Evolutionary conservation across 2,329 filamentous ascomycete species (phyloP), one percentile per base, ranked within the genome.

Genomic region (Pleoardoris graminearum): DNA sequence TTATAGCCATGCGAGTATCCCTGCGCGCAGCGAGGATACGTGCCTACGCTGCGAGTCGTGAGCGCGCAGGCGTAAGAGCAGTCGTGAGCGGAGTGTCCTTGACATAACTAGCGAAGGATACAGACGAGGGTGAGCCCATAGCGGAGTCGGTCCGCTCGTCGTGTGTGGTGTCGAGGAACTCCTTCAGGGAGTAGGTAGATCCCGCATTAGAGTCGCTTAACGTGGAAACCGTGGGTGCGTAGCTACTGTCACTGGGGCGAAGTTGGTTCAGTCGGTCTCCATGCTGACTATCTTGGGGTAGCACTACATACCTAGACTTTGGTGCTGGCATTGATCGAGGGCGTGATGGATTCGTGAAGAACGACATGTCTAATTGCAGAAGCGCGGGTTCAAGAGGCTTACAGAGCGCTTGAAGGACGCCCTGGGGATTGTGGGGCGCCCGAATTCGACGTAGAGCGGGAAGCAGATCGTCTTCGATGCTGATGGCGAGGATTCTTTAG

Each of bases 391-490:
- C 81, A 3, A 80, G 75, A 0, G 88, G 88, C 37, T 80, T 81
- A 69, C 89, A 92, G 1, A 91, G 78, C 1, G 77, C 74, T 71
- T 92, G 89, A 56, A 91, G 84, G 7, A 82, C 61, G 22, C 88
- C 89, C 4, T 89, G 82, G 1, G 86, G 82, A 58, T 92, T 89
- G 51, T 84, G 84, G 1, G 87, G 89, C 0, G 84, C 78, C 48
- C 88, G 83, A 16, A 91, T 73, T 1, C 67, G 75, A 8, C 75
- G 76, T 8, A 92, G 78, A 0, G 74, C 68, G 0, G 89, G 88
- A 63, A 92, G 89, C 0, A 84, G 3, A 86, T 67, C 54, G 76
- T 77, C 48, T 73, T 72, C 10, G 85, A 70, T n/a, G 69, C 76
- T 2, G 69, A 66, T 0, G 81, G 83, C 5, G 75, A 74, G 23